A percentile compares a stretch with the other conserved stretches of the same genome.
phyloP scores from a whole-genome alignment of 176 grass and related monocot genomes.

The Bonia amplexicaulis region DNA sequence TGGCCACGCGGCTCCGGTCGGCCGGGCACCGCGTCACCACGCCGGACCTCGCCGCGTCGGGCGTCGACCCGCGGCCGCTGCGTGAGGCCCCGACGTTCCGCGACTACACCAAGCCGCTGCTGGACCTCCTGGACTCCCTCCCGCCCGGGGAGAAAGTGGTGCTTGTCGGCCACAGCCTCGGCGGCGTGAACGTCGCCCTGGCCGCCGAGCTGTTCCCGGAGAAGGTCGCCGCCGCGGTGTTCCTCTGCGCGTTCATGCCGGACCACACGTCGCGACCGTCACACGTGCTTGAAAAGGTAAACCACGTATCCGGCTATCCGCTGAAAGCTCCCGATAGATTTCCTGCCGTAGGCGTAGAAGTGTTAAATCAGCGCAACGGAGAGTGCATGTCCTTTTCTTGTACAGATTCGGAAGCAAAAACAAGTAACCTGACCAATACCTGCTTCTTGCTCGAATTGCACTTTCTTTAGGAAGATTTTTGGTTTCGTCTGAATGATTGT shows the following conservation, averaged over 20 bases:
- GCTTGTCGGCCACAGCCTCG: constrained; percentile 78
- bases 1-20: constrained; percentile 41
- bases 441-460: not conserved
- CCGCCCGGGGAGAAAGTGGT: constrained; percentile 51
- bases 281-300: constrained; percentile 46
- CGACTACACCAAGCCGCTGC: constrained; percentile 65
- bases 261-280: constrained; percentile 37
- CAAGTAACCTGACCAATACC: not conserved
- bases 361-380: not conserved
- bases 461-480: not conserved
- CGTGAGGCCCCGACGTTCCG: constrained; percentile 56
- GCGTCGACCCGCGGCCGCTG: constrained; percentile 52
- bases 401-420: not conserved
- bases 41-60: constrained; percentile 65
- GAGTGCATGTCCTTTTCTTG: not conserved
- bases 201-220: constrained; percentile 79
- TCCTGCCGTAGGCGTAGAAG: not conserved
- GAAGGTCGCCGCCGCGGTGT: constrained; percentile 70
- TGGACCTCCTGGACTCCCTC: constrained; percentile 48
- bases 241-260: constrained; percentile 70
- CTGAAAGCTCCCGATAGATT: not conserved
- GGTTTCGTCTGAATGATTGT: too few relatives aligned
- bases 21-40: not conserved
- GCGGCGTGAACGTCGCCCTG: constrained; percentile 52
- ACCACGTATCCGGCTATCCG: too few relatives aligned